Percentiles rank a stretch among this genome's conserved stretches.
Conservation (phyloP, 2,329 filamentous ascomycete genomes). For the Aspergillus clavatus region DNA sequence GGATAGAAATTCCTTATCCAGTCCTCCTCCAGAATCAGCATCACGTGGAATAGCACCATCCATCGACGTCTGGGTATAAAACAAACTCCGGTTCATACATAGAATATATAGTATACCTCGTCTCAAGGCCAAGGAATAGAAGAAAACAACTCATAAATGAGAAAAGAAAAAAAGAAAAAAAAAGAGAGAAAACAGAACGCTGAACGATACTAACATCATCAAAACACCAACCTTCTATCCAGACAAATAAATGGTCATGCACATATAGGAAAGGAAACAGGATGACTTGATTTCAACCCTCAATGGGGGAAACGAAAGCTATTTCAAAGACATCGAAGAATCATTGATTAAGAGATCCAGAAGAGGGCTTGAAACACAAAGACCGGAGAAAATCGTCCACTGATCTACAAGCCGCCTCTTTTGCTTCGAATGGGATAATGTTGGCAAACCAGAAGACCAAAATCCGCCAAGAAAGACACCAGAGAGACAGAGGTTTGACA, state of each 20-base stretch:
- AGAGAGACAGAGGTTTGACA: slow-evolving; percentile 14
- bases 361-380: background rate
- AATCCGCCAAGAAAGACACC: slow-evolving; percentile 14
- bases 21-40: too few species aligned
- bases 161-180: background rate
- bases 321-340: background rate
- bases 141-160: background rate
- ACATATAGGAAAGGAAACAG: background rate
- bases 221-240: background rate
- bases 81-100: too few species aligned
- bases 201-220: background rate
- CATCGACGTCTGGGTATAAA: too few species aligned
- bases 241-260: background rate
- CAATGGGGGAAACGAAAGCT: background rate
- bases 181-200: background rate
- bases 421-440: background rate
- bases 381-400: background rate
- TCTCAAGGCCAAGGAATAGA: background rate
- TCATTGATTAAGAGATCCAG: background rate
- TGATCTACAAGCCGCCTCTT: background rate
- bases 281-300: background rate
- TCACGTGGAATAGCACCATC: too few species aligned
- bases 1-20: too few species aligned
- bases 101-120: background rate
- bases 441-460: background rate